Conservation (phyloP, 768 basidiomycete species). For the Cystobasidium onofrii region DNA sequence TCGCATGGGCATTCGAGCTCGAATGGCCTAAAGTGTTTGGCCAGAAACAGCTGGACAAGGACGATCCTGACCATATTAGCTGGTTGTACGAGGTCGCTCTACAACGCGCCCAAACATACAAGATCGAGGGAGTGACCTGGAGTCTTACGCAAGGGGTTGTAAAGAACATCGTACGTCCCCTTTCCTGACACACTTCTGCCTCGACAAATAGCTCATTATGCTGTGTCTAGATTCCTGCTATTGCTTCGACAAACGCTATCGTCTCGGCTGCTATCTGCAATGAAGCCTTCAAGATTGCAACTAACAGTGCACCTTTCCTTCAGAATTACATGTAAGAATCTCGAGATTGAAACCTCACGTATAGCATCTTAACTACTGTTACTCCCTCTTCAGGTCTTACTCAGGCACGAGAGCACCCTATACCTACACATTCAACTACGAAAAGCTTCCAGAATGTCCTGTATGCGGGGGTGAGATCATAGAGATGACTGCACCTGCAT, state of each 20-base stretch:
- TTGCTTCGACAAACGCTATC: conserved; percentile 96
- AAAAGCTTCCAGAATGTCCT: conserved; percentile 84
- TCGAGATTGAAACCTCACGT: too few species aligned
- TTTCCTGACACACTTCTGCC: too few species aligned
- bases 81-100: conserved; percentile 81
- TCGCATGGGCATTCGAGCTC: conserved; percentile 97
- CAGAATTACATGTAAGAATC: background rate
- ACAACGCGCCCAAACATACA: conserved; percentile 81
- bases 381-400: conserved; percentile 55
- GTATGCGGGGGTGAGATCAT: conserved; percentile 90
- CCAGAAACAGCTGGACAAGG: conserved; percentile 93
- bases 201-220: too few species aligned
- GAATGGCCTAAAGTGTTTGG: conserved; percentile 94
- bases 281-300: conserved; percentile 98
- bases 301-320: conserved; percentile 43
- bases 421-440: conserved; percentile 93
- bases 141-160: conserved; percentile 95
- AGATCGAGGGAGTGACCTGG: conserved; percentile 98
- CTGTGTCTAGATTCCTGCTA: conserved; percentile 57
- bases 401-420: conserved; percentile 94
- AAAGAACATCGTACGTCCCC: conserved; percentile 75
- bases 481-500: conserved; percentile 59
- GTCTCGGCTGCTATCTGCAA: conserved; percentile 97
- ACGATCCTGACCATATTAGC: conserved; percentile 89
- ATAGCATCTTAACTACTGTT: too few species aligned